Evolutionary conservation across 225 moss, liverwort and hornwort species (phyloP).

Genomic region (Lunularia cruciata): DNA sequence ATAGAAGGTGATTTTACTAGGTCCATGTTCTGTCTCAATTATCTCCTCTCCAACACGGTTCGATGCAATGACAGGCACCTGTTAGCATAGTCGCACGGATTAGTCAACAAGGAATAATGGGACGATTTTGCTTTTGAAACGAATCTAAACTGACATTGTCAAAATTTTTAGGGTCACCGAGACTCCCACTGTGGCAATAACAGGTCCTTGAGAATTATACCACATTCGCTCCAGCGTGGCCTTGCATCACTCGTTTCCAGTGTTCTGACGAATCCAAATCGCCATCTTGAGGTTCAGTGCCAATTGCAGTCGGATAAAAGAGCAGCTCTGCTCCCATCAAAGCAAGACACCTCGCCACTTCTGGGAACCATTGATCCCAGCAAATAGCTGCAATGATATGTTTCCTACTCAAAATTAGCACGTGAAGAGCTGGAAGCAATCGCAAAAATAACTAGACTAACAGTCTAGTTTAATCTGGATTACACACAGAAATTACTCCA

Average conservation of each 20-base stretch:
- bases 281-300: slow-evolving; percentile 77
- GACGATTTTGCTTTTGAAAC: no score
- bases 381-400: slow-evolving; percentile 87
- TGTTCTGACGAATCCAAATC: slow-evolving; percentile 73
- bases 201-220: slow-evolving; percentile 29
- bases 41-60: slow-evolving; percentile 81
- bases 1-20: slow-evolving; percentile 81
- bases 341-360: slow-evolving; percentile 76
- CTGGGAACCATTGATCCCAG: slow-evolving; percentile 99
- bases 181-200: neutral
- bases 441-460: no score
- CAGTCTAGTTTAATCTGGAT: no score
- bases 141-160: no score
- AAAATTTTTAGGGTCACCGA: no score
- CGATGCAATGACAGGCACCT: slow-evolving; percentile 74
- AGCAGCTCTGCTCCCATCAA: slow-evolving; percentile 86
- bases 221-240: slow-evolving; percentile 89
- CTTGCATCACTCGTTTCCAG: slow-evolving; percentile 98
- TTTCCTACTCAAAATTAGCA: no score
- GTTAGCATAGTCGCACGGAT: slow-evolving; percentile 13
- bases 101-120: neutral
- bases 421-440: no score
- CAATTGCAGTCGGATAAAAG: slow-evolving; percentile 91
- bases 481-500: no score
- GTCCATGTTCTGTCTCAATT: slow-evolving; percentile 76